phyloP scores from a whole-genome alignment of 805 yeast species.

The Saccharomycopsis sp. region DNA sequence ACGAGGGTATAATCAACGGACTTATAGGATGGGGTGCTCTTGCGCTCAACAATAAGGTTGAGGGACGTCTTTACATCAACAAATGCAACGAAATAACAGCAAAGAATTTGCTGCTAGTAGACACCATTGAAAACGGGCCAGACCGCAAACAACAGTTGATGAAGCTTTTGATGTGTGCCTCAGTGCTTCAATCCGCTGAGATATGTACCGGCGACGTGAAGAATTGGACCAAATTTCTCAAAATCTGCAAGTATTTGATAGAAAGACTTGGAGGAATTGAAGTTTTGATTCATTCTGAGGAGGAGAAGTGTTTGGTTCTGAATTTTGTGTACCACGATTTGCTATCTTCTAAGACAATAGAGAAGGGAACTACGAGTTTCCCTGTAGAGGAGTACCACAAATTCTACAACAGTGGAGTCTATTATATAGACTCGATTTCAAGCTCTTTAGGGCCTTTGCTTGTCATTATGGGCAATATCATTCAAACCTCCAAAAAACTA shows the following conservation, averaged over 20 bases:
- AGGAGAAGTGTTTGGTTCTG: conserved; percentile 13
- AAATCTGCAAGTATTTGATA: conserved; percentile 5
- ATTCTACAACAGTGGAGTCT: conserved; percentile 8
- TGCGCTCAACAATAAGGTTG: neutral
- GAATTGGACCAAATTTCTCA: conserved; percentile 9
- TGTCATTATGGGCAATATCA: conserved; percentile 11
- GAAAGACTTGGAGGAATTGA: conserved; percentile 12
- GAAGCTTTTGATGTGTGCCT: conserved; percentile 9
- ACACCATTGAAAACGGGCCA: neutral
- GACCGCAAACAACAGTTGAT: neutral
- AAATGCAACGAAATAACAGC: neutral
- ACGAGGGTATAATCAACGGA: conserved; percentile 10
- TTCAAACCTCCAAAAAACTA: neutral
- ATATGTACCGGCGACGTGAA: conserved; percentile 19
- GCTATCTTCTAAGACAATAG: conserved; percentile 1
- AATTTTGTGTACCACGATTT: conserved; percentile 18
- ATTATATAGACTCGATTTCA: conserved; percentile 11
- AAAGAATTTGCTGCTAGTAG: neutral
- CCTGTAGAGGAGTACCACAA: conserved; percentile 6
- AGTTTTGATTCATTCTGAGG: conserved; percentile 2
- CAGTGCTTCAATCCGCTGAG: conserved; percentile 11
- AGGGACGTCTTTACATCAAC: neutral
- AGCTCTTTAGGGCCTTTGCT: conserved; percentile 17
- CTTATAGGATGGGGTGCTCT: conserved; percentile 18
- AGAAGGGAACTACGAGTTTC: conserved; percentile 10